Conservation (phyloP, 2,329 filamentous ascomycete species). For the Fusarium sp. region DNA sequence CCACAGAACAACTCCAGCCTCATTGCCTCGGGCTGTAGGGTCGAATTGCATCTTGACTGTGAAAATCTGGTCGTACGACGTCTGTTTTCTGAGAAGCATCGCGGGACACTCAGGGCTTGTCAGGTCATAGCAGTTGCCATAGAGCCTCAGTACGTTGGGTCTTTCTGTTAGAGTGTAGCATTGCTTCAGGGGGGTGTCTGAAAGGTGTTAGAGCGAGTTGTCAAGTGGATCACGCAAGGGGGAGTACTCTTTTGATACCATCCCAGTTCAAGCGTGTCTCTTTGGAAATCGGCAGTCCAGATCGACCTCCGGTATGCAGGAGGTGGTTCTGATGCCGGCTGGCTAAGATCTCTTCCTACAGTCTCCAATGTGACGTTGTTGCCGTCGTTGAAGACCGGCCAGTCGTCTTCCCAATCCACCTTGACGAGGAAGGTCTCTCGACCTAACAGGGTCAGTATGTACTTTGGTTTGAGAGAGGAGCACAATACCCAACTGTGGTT, state of each 20-base stretch:
- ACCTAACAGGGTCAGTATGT: conserved; percentile 24
- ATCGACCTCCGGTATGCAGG: background rate
- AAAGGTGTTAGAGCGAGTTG: background rate
- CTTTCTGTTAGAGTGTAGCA: conserved; percentile 58
- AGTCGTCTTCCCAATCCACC: conserved; percentile 40
- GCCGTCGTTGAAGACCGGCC: conserved; percentile 40
- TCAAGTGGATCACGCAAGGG: rapidly evolving
- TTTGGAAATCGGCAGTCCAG: conserved; percentile 33
- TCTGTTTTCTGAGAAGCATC: conserved; percentile 64
- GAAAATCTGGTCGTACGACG: conserved; percentile 54
- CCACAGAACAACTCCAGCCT: conserved; percentile 64
- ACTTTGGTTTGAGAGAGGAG: no score
- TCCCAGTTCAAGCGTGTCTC: conserved; percentile 29
- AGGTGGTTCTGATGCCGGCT: background rate
- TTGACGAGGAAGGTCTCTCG: conserved; percentile 42
- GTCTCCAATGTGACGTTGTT: conserved; percentile 38
- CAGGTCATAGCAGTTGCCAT: conserved; percentile 62
- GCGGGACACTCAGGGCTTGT: conserved; percentile 60
- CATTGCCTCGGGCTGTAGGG: conserved; percentile 53
- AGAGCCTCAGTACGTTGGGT: conserved; percentile 56
- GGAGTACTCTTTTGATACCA: conserved; percentile 44
- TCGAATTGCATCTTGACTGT: conserved; percentile 56
- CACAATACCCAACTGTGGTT: conserved; percentile 41
- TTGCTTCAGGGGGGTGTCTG: conserved; percentile 39
- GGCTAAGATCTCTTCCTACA: conserved; percentile 16